Conservation (phyloP, 1,139 yeast species). For the Saccharomyces hybrid region DNA sequence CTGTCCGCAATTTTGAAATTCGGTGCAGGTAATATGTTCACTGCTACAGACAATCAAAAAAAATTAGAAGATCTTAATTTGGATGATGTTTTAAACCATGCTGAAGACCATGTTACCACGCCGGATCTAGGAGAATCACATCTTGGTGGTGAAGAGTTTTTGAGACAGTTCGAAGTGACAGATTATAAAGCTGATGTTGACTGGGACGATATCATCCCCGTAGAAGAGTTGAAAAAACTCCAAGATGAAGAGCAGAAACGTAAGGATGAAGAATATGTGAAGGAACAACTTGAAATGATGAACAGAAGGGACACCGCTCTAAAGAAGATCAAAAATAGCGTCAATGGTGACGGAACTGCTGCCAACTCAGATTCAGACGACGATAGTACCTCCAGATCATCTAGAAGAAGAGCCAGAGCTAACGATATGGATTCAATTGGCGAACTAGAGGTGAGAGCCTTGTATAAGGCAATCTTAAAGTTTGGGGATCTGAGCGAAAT, state of each 20-base stretch:
- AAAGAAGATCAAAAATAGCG: slow-evolving; percentile 43
- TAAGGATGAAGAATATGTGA: slow-evolving; percentile 76
- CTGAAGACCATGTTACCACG: slow-evolving; percentile 94
- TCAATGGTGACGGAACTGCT: slow-evolving; percentile 29
- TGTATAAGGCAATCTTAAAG: slow-evolving; percentile 75
- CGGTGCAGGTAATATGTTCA: slow-evolving; percentile 98
- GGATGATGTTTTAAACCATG: slow-evolving; percentile 93
- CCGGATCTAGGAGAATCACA: slow-evolving; percentile 96
- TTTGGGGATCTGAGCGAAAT: slow-evolving; percentile 72
- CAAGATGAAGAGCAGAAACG: slow-evolving; percentile 87
- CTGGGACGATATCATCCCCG: slow-evolving; percentile 99
- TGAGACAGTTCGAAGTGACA: slow-evolving; percentile 95
- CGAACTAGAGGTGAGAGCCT: slow-evolving; percentile 81
- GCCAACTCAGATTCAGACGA: slow-evolving; percentile 38
- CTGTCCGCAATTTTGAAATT: slow-evolving; percentile 89
- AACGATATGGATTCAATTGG: slow-evolving; percentile 54
- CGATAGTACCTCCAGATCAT: slow-evolving; percentile 32
- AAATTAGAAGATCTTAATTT: slow-evolving; percentile 90
- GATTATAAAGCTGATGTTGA: slow-evolving; percentile 97
- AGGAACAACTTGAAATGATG: slow-evolving; percentile 84
- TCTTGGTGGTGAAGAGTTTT: slow-evolving; percentile 95
- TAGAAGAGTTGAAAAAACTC: slow-evolving; percentile 78
- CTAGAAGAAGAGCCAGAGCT: slow-evolving; percentile 32
- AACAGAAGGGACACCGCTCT: slow-evolving; percentile 77
- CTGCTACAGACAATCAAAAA: slow-evolving; percentile 85